Percentiles rank a stretch among this genome's conserved stretches.
phyloP scores from a whole-genome alignment of 345 rosid species.

The Eucalyptus decipiens region DNA sequence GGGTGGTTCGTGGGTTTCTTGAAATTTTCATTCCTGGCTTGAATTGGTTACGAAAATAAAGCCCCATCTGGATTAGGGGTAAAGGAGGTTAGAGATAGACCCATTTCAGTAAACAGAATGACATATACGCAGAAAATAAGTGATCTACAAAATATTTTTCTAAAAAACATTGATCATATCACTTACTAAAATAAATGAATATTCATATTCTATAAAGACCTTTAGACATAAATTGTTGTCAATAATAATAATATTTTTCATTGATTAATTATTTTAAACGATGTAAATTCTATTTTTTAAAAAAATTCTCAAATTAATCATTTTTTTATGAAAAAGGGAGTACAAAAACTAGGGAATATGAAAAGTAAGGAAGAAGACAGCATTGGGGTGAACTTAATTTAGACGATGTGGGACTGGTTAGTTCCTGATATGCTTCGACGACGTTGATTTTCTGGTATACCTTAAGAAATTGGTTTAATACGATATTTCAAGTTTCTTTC shows the following conservation, averaged over 20 bases:
- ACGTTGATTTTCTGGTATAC: not conserved
- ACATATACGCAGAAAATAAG: not conserved
- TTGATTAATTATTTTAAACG: not conserved
- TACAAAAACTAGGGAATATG: not conserved
- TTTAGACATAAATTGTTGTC: not conserved
- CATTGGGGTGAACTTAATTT: not conserved
- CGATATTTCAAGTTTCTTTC: not conserved
- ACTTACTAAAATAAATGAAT: accelerated
- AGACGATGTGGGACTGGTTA: not conserved
- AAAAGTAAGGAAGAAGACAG: not conserved
- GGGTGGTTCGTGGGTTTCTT: not conserved
- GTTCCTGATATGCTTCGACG: not conserved
- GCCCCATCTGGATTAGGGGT: not conserved
- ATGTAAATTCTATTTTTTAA: not conserved
- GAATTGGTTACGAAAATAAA: not conserved
- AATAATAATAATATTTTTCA: not conserved
- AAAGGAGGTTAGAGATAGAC: not conserved
- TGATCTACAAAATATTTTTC: not conserved
- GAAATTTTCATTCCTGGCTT: not conserved
- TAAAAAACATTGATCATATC: accelerated
- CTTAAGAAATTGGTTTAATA: not conserved
- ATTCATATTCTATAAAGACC: accelerated
- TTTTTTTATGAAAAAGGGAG: not conserved
- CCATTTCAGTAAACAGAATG: not conserved
- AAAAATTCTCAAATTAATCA: not conserved